Conservation (phyloP, 2,329 filamentous ascomycete species). For the Neospermospora avenae region DNA sequence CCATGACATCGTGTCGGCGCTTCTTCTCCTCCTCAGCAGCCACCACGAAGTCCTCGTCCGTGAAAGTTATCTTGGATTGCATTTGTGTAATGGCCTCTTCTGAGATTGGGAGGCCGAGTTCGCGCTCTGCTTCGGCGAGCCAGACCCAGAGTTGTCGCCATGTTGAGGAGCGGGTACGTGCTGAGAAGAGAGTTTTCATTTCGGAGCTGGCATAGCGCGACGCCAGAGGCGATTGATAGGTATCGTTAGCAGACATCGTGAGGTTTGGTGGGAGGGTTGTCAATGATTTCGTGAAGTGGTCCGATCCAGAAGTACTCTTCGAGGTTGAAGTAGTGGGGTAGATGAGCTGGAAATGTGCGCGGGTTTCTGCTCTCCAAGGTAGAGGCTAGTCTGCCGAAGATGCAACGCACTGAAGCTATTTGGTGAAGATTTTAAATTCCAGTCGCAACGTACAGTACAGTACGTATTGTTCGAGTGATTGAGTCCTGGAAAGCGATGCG, state of each 20-base stretch:
- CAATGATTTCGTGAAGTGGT: not conserved
- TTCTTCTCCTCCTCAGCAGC: slow-evolving; percentile 74
- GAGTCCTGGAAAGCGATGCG: too few relatives aligned
- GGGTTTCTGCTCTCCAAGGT: too few relatives aligned
- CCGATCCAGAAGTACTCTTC: too few relatives aligned
- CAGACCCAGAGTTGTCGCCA: slow-evolving; percentile 67
- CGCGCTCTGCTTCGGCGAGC: slow-evolving; percentile 78
- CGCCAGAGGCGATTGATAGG: slow-evolving; percentile 66
- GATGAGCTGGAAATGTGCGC: too few relatives aligned
- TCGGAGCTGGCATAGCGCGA: slow-evolving; percentile 65
- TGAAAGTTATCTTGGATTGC: slow-evolving; percentile 68
- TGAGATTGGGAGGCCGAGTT: slow-evolving; percentile 74
- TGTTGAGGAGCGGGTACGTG: slow-evolving; percentile 55
- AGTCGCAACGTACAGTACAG: too few relatives aligned
- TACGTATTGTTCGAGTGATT: too few relatives aligned
- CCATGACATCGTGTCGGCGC: slow-evolving; percentile 62
- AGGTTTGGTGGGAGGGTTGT: not conserved
- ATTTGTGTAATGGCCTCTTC: slow-evolving; percentile 74
- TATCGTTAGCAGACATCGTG: slow-evolving; percentile 41
- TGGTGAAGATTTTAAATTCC: too few relatives aligned
- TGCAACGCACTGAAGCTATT: too few relatives aligned
- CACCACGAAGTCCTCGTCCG: slow-evolving; percentile 73
- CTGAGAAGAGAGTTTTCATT: slow-evolving; percentile 79
- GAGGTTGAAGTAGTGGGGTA: too few relatives aligned
- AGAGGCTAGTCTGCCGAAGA: too few relatives aligned